Percentiles rank a stretch among this genome's conserved stretches.
These are phyloP conservation scores for Barbarea vulgaris DNA, from an alignment of 345 rosid species.

Conservation along the genomic window DNA sequence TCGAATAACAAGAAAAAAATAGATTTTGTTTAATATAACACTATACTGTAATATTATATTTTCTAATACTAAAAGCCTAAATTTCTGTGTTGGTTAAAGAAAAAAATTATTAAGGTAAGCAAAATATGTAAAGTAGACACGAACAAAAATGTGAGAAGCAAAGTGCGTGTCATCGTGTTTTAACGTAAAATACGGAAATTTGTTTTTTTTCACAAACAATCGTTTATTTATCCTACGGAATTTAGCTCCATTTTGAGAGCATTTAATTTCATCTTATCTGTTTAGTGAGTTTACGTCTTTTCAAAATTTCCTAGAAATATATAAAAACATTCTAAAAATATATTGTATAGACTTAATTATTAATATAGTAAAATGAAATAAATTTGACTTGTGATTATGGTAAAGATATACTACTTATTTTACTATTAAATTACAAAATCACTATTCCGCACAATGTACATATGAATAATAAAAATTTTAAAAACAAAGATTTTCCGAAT, in stretches of 20 bases:
- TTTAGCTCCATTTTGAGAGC: not conserved
- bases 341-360: not conserved
- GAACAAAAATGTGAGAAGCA: conserved; percentile 24
- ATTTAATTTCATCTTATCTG: not conserved
- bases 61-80: not conserved
- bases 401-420: not conserved
- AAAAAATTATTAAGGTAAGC: not conserved
- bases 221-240: not conserved
- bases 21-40: not conserved
- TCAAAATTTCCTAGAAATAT: not conserved
- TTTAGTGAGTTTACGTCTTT: not conserved
- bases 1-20: not conserved
- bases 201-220: not conserved
- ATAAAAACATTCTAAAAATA: not conserved
- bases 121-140: conserved; percentile 5
- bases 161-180: conserved; percentile 12
- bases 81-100: not conserved
- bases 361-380: not conserved
- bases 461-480: no score
- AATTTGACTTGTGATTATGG: not conserved
- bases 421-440: no score
- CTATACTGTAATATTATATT: not conserved
- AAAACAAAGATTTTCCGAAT: no score
- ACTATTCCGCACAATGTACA: not conserved
- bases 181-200: conserved; percentile 3